Base-by-base conservation (phyloP, 345 rosid genomes). In the Ricinus communis region DNA sequence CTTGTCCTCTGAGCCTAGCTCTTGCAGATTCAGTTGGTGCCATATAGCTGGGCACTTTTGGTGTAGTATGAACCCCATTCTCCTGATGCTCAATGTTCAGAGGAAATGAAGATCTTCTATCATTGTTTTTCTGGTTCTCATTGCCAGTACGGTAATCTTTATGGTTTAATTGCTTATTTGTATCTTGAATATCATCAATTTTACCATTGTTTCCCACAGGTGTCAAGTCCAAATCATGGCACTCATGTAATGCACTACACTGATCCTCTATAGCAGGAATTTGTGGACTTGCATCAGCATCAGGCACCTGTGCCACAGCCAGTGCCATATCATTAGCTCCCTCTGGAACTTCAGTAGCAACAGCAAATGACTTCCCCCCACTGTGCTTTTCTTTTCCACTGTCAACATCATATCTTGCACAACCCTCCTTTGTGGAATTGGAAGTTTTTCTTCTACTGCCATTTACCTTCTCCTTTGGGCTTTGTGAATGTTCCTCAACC, bases 11-110 rank as follows among this genome's bases (percentile, higher is more conserved):
- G 46, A 87, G 78, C 81, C 83, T 90, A 70, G 97, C 97, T 84
- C 85, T 93, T 40, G 88, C 90, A 76, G 97, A 90, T 81, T 83
- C 86, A 73, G 97, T 93, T 56, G 95, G 90, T 54, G 91, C 91
- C 98, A 89, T 93, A 69, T 90, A 93, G 81, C 97, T 86, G 14
- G 95, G 97, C 60, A 85, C 75, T 70, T 83, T 90, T 18, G 85
- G 60, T n/a, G 82, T 74, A 62, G 80, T 82, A 15, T 79, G 86
- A 33, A 77, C 65, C 56, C 75, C 91, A 53, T 85, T 82, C 27
- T 87, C 89, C 73, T 81, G 82, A 66, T 72, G 74, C 71, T 86
- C 90, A 72, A 84, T 71, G 76, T 79, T 87, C 50, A 82, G 84
- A 76, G 91, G 93, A 31, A 87, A 68, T 28, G 96, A 90, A 56